Conservation (phyloP, 2,329 filamentous ascomycete species). For the Ceratocystis variospora region DNA sequence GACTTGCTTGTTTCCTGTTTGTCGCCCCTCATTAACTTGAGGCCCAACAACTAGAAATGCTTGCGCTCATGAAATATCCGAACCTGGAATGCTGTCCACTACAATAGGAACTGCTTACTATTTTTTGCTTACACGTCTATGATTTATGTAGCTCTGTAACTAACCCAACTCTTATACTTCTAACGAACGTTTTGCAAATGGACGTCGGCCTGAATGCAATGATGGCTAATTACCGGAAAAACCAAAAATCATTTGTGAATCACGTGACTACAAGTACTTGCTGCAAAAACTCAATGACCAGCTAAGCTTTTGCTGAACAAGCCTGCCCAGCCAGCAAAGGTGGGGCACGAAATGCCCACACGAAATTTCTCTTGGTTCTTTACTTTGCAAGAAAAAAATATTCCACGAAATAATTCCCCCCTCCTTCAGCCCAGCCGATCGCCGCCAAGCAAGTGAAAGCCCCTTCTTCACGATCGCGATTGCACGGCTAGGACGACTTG, state of each 20-base stretch:
- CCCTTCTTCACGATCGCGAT: constrained; percentile 13
- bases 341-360: constrained; percentile 14
- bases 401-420: constrained; percentile 16
- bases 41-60: too few species aligned
- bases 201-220: too few species aligned
- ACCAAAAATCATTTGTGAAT: neutral
- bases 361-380: constrained; percentile 14
- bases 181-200: too few species aligned
- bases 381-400: constrained; percentile 13
- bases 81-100: too few species aligned
- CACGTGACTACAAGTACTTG: neutral
- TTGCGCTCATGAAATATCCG: too few species aligned
- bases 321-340: constrained; percentile 1
- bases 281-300: neutral
- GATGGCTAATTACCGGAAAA: too few species aligned
- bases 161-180: too few species aligned
- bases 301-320: neutral
- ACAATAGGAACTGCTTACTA: too few species aligned
- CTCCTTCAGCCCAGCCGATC: constrained; percentile 10
- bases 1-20: too few species aligned
- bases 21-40: too few species aligned
- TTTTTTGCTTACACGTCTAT: too few species aligned
- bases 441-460: constrained; percentile 17
- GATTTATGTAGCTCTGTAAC: too few species aligned
- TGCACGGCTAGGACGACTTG: constrained; percentile 8